Evolutionary conservation across 2,329 filamentous ascomycete genomes (phyloP), one percentile per base, ranked within the genome.

Genomic region (Aspergillus oerlinghausenensis): DNA sequence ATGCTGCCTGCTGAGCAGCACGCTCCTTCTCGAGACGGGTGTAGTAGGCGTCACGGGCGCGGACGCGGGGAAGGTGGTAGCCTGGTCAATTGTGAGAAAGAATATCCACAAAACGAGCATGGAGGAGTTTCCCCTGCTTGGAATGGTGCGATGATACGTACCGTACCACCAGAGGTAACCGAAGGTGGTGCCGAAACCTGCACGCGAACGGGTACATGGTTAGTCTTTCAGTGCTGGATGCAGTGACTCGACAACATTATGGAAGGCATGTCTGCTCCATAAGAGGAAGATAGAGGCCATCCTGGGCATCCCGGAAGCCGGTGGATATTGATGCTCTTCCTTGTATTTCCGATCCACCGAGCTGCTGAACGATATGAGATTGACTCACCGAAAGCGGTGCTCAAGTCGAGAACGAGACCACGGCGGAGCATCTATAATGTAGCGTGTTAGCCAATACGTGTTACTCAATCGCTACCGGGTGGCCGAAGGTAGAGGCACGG

Each of bases 121-220:
- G 26, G 35, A 48, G 25, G 45, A 38, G 49, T 51, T 21, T 25
- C 43, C 14, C 23, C 21, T 14, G 42, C 32, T 23, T 42, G 19
- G 26, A 56, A 45, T 40, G 17, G 40, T 60, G 51, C 50, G 51
- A 42, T 60, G 21, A 59, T 68, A 79, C 78, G 60, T 79, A 80
- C 79, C 84, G 77, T 88, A 88, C 85, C 85, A 88, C 79, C 81
- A 88, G 70, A 82, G 79, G 75, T 87, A 88, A 65, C 84, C 85
- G 72, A 79, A 79, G 64, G 83, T 77, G 63, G 81, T 79, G 67
- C 84, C 84, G 71, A 87, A 82, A 74, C 84, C 84, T 86, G 59
- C 49, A 51, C 25, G 28, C 49, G 11, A 38, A 55, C 10, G 49
- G 50, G 42, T 26, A 38, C 26, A 21, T 52, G 48, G 50, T 69